These are phyloP conservation scores for Phyllosticta capitalensis DNA, from an alignment of 2,329 filamentous ascomycete genomes.

Conservation along the genomic window DNA sequence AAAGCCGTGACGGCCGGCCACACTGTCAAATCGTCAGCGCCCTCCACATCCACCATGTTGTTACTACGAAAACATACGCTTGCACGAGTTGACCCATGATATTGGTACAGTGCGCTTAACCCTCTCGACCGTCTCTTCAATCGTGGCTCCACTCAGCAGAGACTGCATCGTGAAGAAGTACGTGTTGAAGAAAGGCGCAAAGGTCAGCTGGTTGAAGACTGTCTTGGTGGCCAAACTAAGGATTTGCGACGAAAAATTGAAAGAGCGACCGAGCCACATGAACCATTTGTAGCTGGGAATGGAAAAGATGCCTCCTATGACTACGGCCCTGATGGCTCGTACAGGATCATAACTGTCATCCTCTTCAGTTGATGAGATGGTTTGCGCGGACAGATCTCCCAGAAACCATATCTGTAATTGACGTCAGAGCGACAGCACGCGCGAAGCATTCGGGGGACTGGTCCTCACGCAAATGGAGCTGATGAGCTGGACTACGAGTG, in stretches of 20 bases:
- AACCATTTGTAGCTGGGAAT: slow-evolving; percentile 81
- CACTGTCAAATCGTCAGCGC: slow-evolving; percentile 29
- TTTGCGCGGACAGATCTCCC: slow-evolving; percentile 70
- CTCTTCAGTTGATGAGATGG: slow-evolving; percentile 35
- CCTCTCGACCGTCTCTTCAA: slow-evolving; percentile 57
- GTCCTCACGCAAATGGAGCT: slow-evolving; percentile 50
- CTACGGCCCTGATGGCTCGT: slow-evolving; percentile 60
- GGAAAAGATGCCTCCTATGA: slow-evolving; percentile 62
- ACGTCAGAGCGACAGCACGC: neutral
- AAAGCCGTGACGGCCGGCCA: slow-evolving; percentile 85
- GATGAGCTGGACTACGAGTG: slow-evolving; percentile 69
- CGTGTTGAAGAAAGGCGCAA: slow-evolving; percentile 57
- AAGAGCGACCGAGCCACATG: slow-evolving; percentile 67
- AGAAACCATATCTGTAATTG: slow-evolving; percentile 56
- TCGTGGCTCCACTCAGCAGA: slow-evolving; percentile 48
- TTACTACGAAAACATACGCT: slow-evolving; percentile 27
- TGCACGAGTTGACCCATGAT: slow-evolving; percentile 69
- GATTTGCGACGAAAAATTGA: slow-evolving; percentile 70
- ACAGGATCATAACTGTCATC: slow-evolving; percentile 50
- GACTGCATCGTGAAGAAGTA: slow-evolving; percentile 46
- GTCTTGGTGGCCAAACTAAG: slow-evolving; percentile 70
- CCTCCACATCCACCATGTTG: neutral
- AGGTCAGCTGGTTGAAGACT: slow-evolving; percentile 65
- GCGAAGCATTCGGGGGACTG: neutral
- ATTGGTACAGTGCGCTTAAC: slow-evolving; percentile 66